These are phyloP conservation scores for Opeltia flavorubescens DNA, from an alignment of 495 filamentous ascomycete genomes.

Conservation along the genomic window DNA sequence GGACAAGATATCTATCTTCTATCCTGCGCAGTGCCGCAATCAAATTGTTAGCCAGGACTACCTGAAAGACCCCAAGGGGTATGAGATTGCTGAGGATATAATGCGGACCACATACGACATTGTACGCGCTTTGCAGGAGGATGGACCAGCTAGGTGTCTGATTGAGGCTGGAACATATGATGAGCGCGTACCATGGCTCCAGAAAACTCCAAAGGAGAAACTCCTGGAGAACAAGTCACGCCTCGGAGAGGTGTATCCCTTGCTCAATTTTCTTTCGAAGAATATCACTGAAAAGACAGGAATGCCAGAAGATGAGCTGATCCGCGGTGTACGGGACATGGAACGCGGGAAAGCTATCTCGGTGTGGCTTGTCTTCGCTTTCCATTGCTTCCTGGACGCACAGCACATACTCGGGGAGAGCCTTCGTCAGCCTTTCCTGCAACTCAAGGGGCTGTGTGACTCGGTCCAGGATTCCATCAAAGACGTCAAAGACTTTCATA, in stretches of 20 bases:
- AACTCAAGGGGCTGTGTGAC: conserved; percentile 9
- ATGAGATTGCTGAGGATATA: conserved; percentile 18
- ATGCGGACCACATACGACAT: conserved; percentile 14
- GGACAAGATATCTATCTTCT: conserved; percentile 15
- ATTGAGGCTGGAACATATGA: conserved; percentile 22
- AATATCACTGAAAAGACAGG: background rate
- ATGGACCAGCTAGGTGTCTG: conserved; percentile 19
- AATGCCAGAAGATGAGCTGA: conserved; percentile 24
- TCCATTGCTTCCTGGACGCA: conserved; percentile 28
- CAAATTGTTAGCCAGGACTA: conserved; percentile 11
- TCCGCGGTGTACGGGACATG: conserved; percentile 20
- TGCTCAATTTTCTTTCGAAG: conserved; percentile 14
- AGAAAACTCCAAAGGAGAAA: conserved; percentile 17
- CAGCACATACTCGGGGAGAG: conserved; percentile 18
- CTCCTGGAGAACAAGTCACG: conserved; percentile 20
- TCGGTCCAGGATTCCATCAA: conserved; percentile 16
- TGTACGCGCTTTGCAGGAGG: conserved; percentile 12
- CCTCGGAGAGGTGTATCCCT: conserved; percentile 19
- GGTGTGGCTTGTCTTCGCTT: conserved; percentile 23
- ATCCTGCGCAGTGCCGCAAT: conserved; percentile 12
- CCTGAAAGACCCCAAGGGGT: conserved; percentile 8
- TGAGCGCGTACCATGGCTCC: conserved; percentile 15
- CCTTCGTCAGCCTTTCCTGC: conserved; percentile 6
- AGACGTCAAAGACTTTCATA: conserved; percentile 22
- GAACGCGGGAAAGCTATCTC: conserved; percentile 13